Conservation (phyloP, 257 asterid genomes). For the Salvia miltiorrhiza region DNA sequence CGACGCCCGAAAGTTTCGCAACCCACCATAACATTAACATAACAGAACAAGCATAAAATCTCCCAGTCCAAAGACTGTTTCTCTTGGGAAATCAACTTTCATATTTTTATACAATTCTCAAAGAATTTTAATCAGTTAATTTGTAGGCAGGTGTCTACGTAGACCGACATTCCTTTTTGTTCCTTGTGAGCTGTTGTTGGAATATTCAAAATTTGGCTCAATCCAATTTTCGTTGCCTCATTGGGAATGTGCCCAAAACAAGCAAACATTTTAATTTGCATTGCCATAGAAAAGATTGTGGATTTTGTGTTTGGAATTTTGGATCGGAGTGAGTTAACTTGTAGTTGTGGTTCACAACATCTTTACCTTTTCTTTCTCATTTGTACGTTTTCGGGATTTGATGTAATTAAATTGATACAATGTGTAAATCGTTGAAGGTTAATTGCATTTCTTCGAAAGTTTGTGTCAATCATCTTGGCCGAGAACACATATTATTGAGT, state of each 20-base stretch:
- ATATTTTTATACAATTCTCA: background rate
- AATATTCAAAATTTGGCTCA: slow-evolving; percentile 20
- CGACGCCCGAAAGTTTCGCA: slow-evolving; percentile 9
- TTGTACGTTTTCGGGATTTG: background rate
- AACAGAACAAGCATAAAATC: slow-evolving; percentile 18
- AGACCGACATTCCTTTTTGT: slow-evolving; percentile 74
- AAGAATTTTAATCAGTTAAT: background rate
- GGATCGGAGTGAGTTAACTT: slow-evolving; percentile 17
- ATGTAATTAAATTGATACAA: background rate
- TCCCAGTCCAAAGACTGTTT: slow-evolving; percentile 33
- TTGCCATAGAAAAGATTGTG: slow-evolving; percentile 1
- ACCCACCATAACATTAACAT: slow-evolving; percentile 1
- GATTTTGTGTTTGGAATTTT: slow-evolving; percentile 22
- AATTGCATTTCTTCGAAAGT: background rate
- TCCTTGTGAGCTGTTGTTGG: slow-evolving; percentile 41
- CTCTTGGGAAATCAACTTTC: slow-evolving; percentile 21
- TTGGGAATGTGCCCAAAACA: slow-evolving; percentile 36
- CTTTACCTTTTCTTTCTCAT: background rate
- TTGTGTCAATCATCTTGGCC: background rate
- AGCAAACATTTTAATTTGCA: slow-evolving; percentile 20
- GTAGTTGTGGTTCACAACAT: slow-evolving; percentile 6
- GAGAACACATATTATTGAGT: too few species aligned
- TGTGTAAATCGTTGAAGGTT: background rate
- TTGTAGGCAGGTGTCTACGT: slow-evolving; percentile 15
- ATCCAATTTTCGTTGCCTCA: slow-evolving; percentile 20